Base-by-base conservation (phyloP, 2,329 filamentous ascomycete genomes). In the Claviceps lovelessii region DNA sequence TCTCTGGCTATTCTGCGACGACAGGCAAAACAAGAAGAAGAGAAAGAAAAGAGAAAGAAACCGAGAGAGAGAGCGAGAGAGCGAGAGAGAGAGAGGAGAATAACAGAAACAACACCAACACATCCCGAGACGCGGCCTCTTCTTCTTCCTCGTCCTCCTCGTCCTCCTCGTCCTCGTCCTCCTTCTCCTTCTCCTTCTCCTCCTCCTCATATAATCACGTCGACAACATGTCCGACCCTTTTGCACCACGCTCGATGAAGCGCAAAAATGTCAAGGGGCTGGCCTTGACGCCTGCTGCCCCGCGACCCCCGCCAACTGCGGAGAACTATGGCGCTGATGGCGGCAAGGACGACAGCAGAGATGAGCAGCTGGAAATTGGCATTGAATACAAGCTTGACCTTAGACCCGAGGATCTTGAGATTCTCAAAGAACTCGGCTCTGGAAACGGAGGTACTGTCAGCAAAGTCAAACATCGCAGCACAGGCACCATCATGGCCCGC, bases 261-360 rank as follows among this genome's bases (percentile, higher is more conserved):
- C 86, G 91, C 78, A 96, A 97, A 81, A 98, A 98, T 70, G 86
- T 95, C 71, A 97, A 97, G 75, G 91, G 90, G 42, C 84, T 98
- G 52, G 90, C 90, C 61, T 77, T 98, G 67, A 90, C 83, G 64
- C 84, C 88, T 51, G 83, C 86, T 29, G 79, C 86, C 49, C 85
- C 88, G 46, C 88, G 89, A 58, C 75, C 81, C 51, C 74, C 82
- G 54, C 81, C 84, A 54, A 84, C 88, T 35, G 85, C 88, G 49
- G 86, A 89, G 63, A 87, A 79, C 57, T 81, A 83, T 64, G 72
- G 70, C 54, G 76, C 78, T 61, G 80, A 78, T 60, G 73, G 78
- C 55, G 79, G 77, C 59, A 85, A 87, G 65, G 75, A 78, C 58
- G 74, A 71, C 54, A 76, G 79, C 59, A 76, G 79, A 58, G 70